Percentiles rank a stretch among this genome's conserved stretches.
Evolutionary conservation across 2,329 filamentous ascomycete species (phyloP).

Genomic region (Phialophora verrucosa): DNA sequence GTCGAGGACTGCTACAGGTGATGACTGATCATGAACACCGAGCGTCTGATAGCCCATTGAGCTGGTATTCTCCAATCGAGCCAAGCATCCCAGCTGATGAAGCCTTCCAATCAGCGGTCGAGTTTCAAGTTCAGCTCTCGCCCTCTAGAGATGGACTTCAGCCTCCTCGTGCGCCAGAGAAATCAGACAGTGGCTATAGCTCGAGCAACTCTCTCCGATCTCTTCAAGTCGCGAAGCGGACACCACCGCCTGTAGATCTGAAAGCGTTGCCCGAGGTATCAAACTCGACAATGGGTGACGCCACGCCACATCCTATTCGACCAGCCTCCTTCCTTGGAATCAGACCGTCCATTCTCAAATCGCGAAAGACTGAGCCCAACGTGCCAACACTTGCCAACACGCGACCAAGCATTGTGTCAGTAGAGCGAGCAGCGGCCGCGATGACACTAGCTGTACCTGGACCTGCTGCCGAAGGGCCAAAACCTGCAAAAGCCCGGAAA

Average conservation of each 20-base stretch:
- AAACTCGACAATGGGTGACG: neutral
- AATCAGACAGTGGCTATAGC: constrained; percentile 41
- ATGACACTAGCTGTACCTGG: neutral
- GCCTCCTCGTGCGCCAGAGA: constrained; percentile 23
- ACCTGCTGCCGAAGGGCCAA: neutral
- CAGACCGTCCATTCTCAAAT: constrained; percentile 28
- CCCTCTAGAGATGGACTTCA: constrained; percentile 14
- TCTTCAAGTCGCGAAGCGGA: constrained; percentile 17
- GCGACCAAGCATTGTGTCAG: constrained; percentile 7
- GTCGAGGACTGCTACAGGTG: neutral
- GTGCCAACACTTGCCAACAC: constrained; percentile 25
- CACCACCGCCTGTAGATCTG: constrained; percentile 3
- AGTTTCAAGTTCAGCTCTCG: constrained; percentile 28
- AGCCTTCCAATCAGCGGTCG: constrained; percentile 30
- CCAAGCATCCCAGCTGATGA: constrained; percentile 19
- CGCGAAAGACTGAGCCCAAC: constrained; percentile 25
- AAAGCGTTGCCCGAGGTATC: constrained; percentile 12
- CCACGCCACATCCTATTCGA: neutral
- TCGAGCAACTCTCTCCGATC: constrained; percentile 36
- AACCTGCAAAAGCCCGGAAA: constrained; percentile 26
- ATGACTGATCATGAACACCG: constrained; percentile 2
- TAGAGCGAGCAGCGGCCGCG: neutral
- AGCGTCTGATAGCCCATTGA: constrained; percentile 13
- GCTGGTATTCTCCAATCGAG: constrained; percentile 26
- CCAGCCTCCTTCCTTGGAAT: neutral